phyloP scores from a whole-genome alignment of 2,329 filamentous ascomycete species.

The Trichoderma citrinoviride region DNA sequence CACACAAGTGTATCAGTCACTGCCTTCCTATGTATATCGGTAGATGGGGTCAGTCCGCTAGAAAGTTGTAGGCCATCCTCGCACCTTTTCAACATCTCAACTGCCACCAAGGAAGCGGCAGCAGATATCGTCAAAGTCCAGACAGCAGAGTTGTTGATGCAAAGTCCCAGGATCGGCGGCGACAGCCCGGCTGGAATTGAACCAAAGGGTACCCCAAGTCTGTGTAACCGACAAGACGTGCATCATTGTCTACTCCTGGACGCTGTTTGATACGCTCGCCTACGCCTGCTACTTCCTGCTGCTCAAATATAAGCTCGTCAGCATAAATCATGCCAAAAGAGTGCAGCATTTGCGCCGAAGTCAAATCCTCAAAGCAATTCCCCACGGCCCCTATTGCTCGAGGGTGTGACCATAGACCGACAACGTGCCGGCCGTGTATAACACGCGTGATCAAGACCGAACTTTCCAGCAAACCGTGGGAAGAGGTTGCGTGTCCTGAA shows the following conservation, averaged over 20 bases:
- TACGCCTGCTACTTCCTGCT: not conserved
- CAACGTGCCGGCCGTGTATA: not conserved
- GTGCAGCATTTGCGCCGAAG: not conserved
- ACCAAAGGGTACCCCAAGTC: not conserved
- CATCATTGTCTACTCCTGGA: not conserved
- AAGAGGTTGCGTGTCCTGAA: slow-evolving; percentile 4
- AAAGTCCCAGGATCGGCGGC: not conserved
- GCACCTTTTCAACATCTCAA: no score
- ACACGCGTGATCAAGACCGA: not conserved
- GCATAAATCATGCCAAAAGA: not conserved
- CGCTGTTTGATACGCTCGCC: not conserved
- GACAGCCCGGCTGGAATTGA: not conserved
- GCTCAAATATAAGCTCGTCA: not conserved
- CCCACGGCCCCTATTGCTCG: not conserved
- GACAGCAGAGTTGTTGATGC: not conserved
- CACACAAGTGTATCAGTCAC: no score
- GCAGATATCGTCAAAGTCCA: not conserved
- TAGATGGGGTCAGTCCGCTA: no score
- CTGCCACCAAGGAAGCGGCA: not conserved
- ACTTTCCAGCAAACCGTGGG: not conserved
- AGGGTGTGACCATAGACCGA: slow-evolving; percentile 1
- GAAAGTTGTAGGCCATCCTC: no score
- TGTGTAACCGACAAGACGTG: not conserved
- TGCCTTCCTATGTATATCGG: no score
- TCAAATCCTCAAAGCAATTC: not conserved